phyloP scores from a whole-genome alignment of 768 basidiomycete genomes.

The Tricholoma bakamatsutake region DNA sequence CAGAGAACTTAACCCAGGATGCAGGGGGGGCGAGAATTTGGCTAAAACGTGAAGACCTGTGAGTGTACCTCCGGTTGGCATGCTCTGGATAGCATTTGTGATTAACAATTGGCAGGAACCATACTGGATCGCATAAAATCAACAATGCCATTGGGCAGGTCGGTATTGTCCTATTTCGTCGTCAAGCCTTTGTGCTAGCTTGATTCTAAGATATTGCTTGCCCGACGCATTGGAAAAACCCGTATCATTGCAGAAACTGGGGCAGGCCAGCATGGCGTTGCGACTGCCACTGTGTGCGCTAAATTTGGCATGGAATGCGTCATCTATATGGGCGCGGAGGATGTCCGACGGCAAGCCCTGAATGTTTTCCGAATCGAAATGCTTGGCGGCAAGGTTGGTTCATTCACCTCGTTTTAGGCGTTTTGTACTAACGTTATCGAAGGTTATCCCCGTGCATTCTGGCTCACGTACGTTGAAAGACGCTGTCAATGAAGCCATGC shows the following conservation, averaged over 20 bases:
- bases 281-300: constrained; percentile 97
- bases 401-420: background rate
- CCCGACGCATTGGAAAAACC: constrained; percentile 90
- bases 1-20: constrained; percentile 83
- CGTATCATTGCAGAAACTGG: constrained; percentile 99
- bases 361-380: constrained; percentile 98
- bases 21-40: constrained; percentile 95
- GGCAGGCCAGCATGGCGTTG: constrained; percentile 98
- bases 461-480: constrained; percentile 96
- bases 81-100: constrained; percentile 2
- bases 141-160: constrained; percentile 98
- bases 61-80: constrained; percentile 19
- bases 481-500: constrained; percentile 96
- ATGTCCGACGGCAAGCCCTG: constrained; percentile 90
- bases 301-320: constrained; percentile 94
- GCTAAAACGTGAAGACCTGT: constrained; percentile 95
- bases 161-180: constrained; percentile 8
- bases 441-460: constrained; percentile 92
- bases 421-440: background rate
- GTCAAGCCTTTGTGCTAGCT: background rate
- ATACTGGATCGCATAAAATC: constrained; percentile 98
- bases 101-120: constrained; percentile 53
- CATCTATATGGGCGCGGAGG: constrained; percentile 98
- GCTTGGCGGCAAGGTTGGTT: constrained; percentile 81
- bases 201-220: constrained; percentile 74